A percentile compares a stretch with the other conserved stretches of the same genome.
Evolutionary conservation across 2,329 filamentous ascomycete species (phyloP).

Genomic region (Myriangium duriaei): DNA sequence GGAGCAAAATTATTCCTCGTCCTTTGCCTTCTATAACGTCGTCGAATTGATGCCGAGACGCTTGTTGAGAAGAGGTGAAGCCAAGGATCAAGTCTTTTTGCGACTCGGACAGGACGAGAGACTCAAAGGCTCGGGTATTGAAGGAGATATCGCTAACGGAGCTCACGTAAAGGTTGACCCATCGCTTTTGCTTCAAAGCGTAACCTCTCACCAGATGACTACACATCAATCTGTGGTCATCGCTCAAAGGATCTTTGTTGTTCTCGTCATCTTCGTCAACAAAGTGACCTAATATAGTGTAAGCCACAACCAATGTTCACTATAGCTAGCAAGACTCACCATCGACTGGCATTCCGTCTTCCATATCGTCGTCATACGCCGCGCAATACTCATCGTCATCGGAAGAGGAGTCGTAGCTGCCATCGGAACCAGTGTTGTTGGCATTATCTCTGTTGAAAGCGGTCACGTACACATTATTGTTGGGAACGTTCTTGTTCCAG

Average conservation of each 20-base stretch:
- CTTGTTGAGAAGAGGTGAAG: conserved; percentile 32
- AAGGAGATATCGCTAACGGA: conserved; percentile 32
- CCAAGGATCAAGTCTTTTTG: conserved; percentile 38
- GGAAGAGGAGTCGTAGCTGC: conserved; percentile 10
- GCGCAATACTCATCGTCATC: conserved; percentile 14
- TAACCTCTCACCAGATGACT: conserved; percentile 23
- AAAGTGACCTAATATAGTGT: conserved; percentile 10
- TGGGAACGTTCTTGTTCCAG: conserved; percentile 36
- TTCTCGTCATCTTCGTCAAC: conserved; percentile 18
- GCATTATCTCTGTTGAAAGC: conserved; percentile 15
- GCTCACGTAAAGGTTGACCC: conserved; percentile 30
- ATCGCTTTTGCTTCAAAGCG: conserved; percentile 31
- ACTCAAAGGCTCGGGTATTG: conserved; percentile 33
- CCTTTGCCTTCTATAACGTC: conserved; percentile 43
- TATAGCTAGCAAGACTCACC: conserved; percentile 15
- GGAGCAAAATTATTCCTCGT: conserved; percentile 38
- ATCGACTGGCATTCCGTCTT: conserved; percentile 23
- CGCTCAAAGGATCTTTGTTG: conserved; percentile 15
- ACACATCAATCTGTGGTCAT: conserved; percentile 24
- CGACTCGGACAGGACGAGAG: conserved; percentile 34
- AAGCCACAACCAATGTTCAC: too few species aligned
- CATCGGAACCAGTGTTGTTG: conserved; percentile 7
- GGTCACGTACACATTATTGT: conserved; percentile 26
- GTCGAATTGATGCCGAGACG: conserved; percentile 30
- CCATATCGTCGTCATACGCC: conserved; percentile 11